phyloP scores from a whole-genome alignment of 345 rosid genomes.

The Gynandropsis gynandra region DNA sequence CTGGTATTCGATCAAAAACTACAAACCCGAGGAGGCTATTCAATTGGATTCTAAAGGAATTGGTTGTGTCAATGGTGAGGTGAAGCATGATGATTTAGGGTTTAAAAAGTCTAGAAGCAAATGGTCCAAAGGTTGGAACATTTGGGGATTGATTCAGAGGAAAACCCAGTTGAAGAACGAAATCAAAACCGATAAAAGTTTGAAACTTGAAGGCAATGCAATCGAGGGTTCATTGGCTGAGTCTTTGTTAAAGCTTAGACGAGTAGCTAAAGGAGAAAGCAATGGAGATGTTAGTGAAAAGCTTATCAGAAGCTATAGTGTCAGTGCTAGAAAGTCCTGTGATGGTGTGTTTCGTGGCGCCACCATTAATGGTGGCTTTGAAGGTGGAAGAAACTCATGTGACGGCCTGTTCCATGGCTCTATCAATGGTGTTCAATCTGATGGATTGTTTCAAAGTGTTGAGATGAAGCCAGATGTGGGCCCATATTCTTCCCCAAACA shows the following conservation, averaged over 20 bases:
- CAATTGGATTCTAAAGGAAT: conserved; percentile 41
- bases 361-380: conserved; percentile 35
- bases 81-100: conserved; percentile 39
- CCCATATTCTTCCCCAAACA: conserved; percentile 23
- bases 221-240: conserved; percentile 39
- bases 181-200: conserved; percentile 26
- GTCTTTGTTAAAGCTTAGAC: conserved; percentile 41
- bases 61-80: conserved; percentile 36
- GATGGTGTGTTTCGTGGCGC: conserved; percentile 36
- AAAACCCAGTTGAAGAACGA: conserved; percentile 32
- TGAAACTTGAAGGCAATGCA: conserved; percentile 32
- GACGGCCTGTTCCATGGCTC: conserved; percentile 35
- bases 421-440: conserved; percentile 19
- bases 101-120: conserved; percentile 22
- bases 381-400: conserved; percentile 34
- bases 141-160: conserved; percentile 60
- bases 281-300: conserved; percentile 47
- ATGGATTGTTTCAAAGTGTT: conserved; percentile 13
- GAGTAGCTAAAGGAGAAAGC: conserved; percentile 33
- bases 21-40: conserved; percentile 33
- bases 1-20: conserved; percentile 46
- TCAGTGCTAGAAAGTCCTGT: conserved; percentile 47
- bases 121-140: conserved; percentile 42
- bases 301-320: conserved; percentile 56
- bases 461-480: conserved; percentile 20